Percentiles rank a stretch among this genome's conserved stretches.
These are phyloP conservation scores for Xylariaceae sp. DNA, from an alignment of 2,329 filamentous ascomycete species.

Conservation along the genomic window DNA sequence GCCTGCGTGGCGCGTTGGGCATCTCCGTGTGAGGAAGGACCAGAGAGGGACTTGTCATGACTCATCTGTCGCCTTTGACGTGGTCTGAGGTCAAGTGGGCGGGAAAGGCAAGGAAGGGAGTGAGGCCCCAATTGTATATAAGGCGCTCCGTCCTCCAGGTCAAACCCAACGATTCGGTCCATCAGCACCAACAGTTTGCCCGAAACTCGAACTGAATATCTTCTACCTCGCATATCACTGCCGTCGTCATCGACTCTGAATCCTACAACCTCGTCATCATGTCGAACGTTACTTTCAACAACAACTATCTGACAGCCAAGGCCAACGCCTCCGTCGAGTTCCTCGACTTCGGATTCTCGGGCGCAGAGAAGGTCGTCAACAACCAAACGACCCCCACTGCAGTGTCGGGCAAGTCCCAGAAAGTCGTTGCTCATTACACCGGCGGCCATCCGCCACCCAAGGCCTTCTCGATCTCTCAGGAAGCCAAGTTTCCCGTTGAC, in stretches of 20 bases:
- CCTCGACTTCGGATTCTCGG: not conserved
- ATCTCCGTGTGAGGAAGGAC: not conserved
- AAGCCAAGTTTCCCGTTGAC: too few relatives aligned
- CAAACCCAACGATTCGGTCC: not conserved
- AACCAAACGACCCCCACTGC: not conserved
- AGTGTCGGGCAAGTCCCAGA: too few relatives aligned
- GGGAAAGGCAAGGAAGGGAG: not conserved
- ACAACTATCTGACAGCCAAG: not conserved
- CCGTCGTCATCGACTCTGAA: not conserved
- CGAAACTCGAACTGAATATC: not conserved
- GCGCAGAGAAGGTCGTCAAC: not conserved
- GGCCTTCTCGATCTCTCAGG: too few relatives aligned
- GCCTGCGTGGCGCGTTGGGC: too few relatives aligned
- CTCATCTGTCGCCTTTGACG: too few relatives aligned
- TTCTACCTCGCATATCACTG: not conserved
- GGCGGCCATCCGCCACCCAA: too few relatives aligned
- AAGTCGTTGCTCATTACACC: too few relatives aligned
- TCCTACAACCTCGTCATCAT: not conserved
- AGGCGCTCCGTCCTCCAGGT: not conserved
- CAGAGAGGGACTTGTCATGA: too few relatives aligned
- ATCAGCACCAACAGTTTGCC: not conserved
- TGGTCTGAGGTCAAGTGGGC: not conserved
- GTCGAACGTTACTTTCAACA: not conserved
- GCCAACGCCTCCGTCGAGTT: not conserved
- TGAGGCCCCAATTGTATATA: not conserved